Evolutionary conservation across 345 rosid genomes (phyloP), one percentile per base, ranked within the genome.

Genomic region (Adansonia digitata): DNA sequence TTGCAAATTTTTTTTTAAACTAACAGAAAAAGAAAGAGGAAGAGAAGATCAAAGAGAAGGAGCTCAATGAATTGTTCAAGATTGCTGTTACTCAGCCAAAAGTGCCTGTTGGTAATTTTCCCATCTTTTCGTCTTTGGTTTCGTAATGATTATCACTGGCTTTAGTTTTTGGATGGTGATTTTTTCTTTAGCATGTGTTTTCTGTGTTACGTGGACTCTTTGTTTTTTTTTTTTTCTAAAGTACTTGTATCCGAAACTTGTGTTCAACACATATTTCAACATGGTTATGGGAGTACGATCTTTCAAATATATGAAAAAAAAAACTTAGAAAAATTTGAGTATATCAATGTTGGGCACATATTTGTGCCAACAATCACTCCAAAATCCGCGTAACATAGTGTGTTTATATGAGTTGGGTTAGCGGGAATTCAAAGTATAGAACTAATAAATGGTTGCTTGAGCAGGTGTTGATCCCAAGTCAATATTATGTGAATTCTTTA

Each of bases 401-500:
- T n/a, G n/a, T 1, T 71, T 71, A n/a, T 51, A 26, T 61, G 73
- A 37, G 52, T 48, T 45, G 49, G 17, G 24, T 53, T 35, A 45
- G 22, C n/a, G 14, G 68, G 15, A 63, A 63, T 7, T 9, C 26
- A n/a, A 37, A 37, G 12, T 27, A 5, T 69, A 37, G n/a, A 26
- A 45, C 69, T 77, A 39, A 39, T 37, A 31, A 63, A 48, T 18
- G 39, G 15, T 1, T 8, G 2, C 68, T 46, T 80, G 72, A 74
- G 65, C 83, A 89, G 91, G 91, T 78, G 93, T 89, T 72, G 90
- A 89, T 81, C 91, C 93, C 40, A 89, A 89, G 85, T 89, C 91
- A 22, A 89, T 87, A 57, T 2, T 89, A 11, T 87, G 90, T 34
- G 90, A 89, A 79, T 85, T 86, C 65, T 89, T 67, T 51, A 87